Evolutionary conservation across 2,329 filamentous ascomycete species (phyloP).

Genomic region (Cordyceps militaris): DNA sequence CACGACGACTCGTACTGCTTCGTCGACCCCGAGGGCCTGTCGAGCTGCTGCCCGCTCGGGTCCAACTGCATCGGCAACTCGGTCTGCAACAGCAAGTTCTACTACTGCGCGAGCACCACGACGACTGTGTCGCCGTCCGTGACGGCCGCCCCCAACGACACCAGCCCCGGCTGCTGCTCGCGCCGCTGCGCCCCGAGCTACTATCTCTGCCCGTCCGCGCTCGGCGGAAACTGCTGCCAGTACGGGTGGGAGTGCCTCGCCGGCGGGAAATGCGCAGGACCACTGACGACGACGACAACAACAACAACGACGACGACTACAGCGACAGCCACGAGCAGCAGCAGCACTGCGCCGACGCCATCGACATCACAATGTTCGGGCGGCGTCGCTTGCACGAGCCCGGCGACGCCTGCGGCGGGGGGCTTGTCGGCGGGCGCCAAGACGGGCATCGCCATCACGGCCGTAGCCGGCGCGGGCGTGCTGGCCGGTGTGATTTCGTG

Average conservation of each 20-base stretch:
- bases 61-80: slow-evolving; percentile 34
- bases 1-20: slow-evolving; percentile 39
- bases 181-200: slow-evolving; percentile 34
- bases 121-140: slow-evolving; percentile 17
- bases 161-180: slow-evolving; percentile 30
- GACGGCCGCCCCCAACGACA: not conserved
- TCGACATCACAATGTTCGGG: not conserved
- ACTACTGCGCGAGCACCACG: slow-evolving; percentile 27
- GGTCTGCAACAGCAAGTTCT: slow-evolving; percentile 27
- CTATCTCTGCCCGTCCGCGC: slow-evolving; percentile 36
- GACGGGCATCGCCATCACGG: slow-evolving; percentile 50
- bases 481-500: slow-evolving; percentile 39
- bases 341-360: not conserved
- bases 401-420: not conserved
- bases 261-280: slow-evolving; percentile 28
- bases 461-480: slow-evolving; percentile 36
- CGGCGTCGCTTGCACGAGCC: not conserved
- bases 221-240: slow-evolving; percentile 44
- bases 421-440: slow-evolving; percentile 42
- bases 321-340: not conserved
- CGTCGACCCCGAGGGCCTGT: slow-evolving; percentile 26
- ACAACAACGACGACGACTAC: slow-evolving; percentile 17
- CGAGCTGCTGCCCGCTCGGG: slow-evolving; percentile 37
- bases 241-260: slow-evolving; percentile 37
- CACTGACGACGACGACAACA: slow-evolving; percentile 18